Evolutionary conservation across 345 rosid species (phyloP).

Genomic region (Populus davidiana): DNA sequence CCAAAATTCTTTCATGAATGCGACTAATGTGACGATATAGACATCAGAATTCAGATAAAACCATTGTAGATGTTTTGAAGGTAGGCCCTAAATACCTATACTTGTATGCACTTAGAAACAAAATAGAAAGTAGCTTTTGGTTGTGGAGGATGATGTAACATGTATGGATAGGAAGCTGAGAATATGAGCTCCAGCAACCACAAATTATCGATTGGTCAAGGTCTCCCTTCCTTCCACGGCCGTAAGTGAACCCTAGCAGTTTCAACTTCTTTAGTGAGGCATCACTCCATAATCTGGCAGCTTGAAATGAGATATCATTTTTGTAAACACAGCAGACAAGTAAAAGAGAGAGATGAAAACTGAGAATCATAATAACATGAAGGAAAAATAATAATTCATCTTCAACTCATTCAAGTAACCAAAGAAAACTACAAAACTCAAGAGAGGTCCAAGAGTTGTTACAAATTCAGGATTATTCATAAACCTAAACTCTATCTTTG

Average conservation of each 20-base stretch:
- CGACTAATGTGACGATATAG: not conserved
- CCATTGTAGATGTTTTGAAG: not conserved
- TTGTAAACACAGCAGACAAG: not conserved
- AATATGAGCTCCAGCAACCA: constrained; percentile 27
- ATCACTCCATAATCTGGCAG: not conserved
- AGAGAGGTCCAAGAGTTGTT: constrained; percentile 15
- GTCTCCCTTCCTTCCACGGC: constrained; percentile 7
- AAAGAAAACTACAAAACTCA: constrained; percentile 27
- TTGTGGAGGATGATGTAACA: constrained; percentile 18
- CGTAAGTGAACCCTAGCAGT: not conserved
- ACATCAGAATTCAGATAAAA: not conserved
- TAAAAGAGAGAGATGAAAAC: not conserved
- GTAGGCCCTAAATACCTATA: not conserved
- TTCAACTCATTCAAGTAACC: constrained; percentile 18
- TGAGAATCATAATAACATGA: not conserved
- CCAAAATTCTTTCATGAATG: not conserved
- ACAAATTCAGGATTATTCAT: constrained; percentile 22
- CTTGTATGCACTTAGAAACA: not conserved
- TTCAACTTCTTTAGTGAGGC: not conserved
- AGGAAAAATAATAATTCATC: not conserved
- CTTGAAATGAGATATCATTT: not conserved
- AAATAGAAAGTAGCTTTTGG: not conserved
- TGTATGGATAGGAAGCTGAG: constrained; percentile 17
- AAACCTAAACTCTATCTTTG: constrained; percentile 14
- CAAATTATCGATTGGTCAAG: constrained; percentile 21